A percentile compares a stretch with the other conserved stretches of the same genome.
Conservation (phyloP, 1,284 basidiomycete species). For the Termitomyces sp. region DNA sequence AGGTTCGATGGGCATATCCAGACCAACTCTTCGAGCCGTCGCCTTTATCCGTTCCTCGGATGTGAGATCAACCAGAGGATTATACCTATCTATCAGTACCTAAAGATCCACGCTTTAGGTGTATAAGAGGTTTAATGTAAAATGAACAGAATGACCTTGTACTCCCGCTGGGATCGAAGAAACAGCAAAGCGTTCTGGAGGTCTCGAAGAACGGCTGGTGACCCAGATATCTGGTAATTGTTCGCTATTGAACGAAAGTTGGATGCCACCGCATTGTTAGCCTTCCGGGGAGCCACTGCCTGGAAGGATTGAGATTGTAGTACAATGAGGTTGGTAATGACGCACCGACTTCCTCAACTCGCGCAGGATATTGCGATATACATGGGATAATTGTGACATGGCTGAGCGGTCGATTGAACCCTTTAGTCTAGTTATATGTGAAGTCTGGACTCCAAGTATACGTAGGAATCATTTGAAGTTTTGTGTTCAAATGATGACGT, state of each 20-base stretch:
- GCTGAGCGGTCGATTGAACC: constrained; percentile 20
- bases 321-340: background rate
- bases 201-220: constrained; percentile 38
- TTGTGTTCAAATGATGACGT: too few relatives aligned
- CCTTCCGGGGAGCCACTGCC: constrained; percentile 28
- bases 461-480: too few relatives aligned
- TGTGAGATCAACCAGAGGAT: constrained; percentile 76
- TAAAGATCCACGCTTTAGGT: constrained; percentile 25
- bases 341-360: constrained; percentile 39
- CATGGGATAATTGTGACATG: constrained; percentile 28
- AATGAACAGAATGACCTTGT: constrained; percentile 36
- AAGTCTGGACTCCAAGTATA: too few relatives aligned
- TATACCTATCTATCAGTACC: constrained; percentile 79
- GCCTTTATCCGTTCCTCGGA: constrained; percentile 76
- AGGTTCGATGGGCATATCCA: constrained; percentile 58
- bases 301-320: constrained; percentile 8
- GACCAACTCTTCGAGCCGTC: constrained; percentile 81
- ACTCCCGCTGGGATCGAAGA: constrained; percentile 59
- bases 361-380: constrained; percentile 37
- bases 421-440: too few relatives aligned
- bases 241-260: constrained; percentile 62
- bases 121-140: background rate
- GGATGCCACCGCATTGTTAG: constrained; percentile 32
- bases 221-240: constrained; percentile 27
- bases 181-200: constrained; percentile 68